Percentiles rank a stretch among this genome's conserved stretches.
These are phyloP conservation scores for Wickerhamiella vanderwaltii DNA, from an alignment of 805 yeast genomes.

Conservation along the genomic window DNA sequence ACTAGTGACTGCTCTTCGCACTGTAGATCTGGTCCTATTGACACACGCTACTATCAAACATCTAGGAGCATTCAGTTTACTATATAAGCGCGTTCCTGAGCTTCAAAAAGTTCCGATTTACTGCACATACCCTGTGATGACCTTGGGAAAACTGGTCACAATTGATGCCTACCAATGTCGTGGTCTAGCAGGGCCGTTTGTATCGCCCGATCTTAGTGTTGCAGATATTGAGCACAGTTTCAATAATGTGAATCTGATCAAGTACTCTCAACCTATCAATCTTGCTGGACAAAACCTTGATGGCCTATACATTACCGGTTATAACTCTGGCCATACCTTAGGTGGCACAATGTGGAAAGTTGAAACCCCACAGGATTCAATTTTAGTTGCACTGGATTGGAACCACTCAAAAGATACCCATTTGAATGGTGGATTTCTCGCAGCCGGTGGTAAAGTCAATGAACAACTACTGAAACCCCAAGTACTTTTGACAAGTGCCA, in stretches of 20 bases:
- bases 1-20: conserved; percentile 32
- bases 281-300: conserved; percentile 25
- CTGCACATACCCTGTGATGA: conserved; percentile 81
- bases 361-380: conserved; percentile 57
- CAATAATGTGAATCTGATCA: conserved; percentile 55
- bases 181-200: conserved; percentile 63
- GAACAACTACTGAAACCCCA: conserved; percentile 59
- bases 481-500: conserved; percentile 63
- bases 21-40: conserved; percentile 57
- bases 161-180: conserved; percentile 65
- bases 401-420: conserved; percentile 85
- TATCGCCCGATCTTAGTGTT: conserved; percentile 33
- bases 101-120: conserved; percentile 60
- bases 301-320: conserved; percentile 49
- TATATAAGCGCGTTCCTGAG: conserved; percentile 45
- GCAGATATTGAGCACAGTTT: conserved; percentile 71
- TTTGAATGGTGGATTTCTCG: conserved; percentile 58
- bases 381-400: conserved; percentile 89
- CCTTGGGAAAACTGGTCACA: conserved; percentile 73
- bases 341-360: conserved; percentile 91
- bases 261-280: conserved; percentile 64
- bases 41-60: conserved; percentile 78
- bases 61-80: conserved; percentile 62
- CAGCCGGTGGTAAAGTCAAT: conserved; percentile 48
- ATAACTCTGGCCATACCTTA: conserved; percentile 81